These are phyloP conservation scores for Saccharomycopsis malanga DNA, from an alignment of 805 yeast species.

Conservation along the genomic window DNA sequence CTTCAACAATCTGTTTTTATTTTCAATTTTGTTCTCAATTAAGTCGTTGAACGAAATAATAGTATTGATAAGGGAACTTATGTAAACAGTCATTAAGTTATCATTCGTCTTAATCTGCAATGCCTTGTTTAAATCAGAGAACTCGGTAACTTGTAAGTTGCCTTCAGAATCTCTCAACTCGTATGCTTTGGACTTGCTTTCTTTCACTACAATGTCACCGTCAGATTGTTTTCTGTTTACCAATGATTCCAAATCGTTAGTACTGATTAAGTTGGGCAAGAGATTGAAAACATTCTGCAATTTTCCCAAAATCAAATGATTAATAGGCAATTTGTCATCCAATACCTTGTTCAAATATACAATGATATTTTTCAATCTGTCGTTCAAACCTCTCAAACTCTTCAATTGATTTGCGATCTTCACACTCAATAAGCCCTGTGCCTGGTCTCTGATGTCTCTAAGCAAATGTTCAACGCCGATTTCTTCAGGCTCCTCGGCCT, in stretches of 20 bases:
- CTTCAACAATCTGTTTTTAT: slow-evolving; percentile 38
- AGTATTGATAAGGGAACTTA: slow-evolving; percentile 83
- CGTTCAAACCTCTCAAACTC: slow-evolving; percentile 79
- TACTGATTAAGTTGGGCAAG: slow-evolving; percentile 63
- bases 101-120: slow-evolving; percentile 92
- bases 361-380: slow-evolving; percentile 71
- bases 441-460: slow-evolving; percentile 93
- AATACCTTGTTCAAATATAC: slow-evolving; percentile 70
- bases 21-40: slow-evolving; percentile 91
- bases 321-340: slow-evolving; percentile 68
- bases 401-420: slow-evolving; percentile 84
- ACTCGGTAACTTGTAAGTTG: slow-evolving; percentile 18
- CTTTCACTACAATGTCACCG: not conserved
- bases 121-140: slow-evolving; percentile 51
- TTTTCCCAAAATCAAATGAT: slow-evolving; percentile 84
- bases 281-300: slow-evolving; percentile 92
- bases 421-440: slow-evolving; percentile 86
- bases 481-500: slow-evolving; percentile 99
- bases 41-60: slow-evolving; percentile 94
- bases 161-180: slow-evolving; percentile 21
- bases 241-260: slow-evolving; percentile 22
- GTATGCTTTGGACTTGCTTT: not conserved
- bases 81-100: slow-evolving; percentile 88
- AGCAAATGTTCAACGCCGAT: slow-evolving; percentile 96
- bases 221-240: slow-evolving; percentile 20